These are phyloP conservation scores for Pouteria glomerata DNA, from an alignment of 148 eudicot species.

Conservation along the genomic window DNA sequence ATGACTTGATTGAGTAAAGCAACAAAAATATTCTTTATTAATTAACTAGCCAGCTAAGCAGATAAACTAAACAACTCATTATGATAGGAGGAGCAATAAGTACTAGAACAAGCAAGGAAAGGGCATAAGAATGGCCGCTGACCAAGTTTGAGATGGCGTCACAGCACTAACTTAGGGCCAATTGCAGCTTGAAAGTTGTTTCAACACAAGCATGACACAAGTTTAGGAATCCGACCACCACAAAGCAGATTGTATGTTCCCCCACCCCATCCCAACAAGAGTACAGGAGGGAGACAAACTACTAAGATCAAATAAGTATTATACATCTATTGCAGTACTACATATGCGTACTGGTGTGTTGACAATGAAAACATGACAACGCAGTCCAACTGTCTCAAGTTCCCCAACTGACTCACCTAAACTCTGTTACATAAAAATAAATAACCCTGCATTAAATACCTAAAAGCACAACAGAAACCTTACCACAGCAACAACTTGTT, in stretches of 20 bases:
- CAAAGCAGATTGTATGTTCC: not conserved
- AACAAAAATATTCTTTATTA: not conserved
- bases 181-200: constrained; percentile 6
- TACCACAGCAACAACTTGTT: constrained; percentile 74
- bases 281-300: not conserved
- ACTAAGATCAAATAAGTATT: not conserved
- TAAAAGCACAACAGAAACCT: constrained; percentile 11
- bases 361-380: not conserved
- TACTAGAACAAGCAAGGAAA: not conserved
- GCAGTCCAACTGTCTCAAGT: not conserved
- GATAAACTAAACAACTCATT: not conserved
- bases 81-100: not conserved
- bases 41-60: not conserved
- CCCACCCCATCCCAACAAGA: not conserved
- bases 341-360: not conserved
- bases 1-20: not conserved
- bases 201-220: not conserved
- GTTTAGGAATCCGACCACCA: not conserved
- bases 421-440: not conserved
- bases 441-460: not conserved
- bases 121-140: not conserved
- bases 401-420: not conserved
- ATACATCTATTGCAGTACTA: not conserved
- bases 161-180: not conserved
- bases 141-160: not conserved